These are phyloP conservation scores for Backusella tuberculispora DNA, from an alignment of 192 early-diverging fungal genomes.

Conservation along the genomic window DNA sequence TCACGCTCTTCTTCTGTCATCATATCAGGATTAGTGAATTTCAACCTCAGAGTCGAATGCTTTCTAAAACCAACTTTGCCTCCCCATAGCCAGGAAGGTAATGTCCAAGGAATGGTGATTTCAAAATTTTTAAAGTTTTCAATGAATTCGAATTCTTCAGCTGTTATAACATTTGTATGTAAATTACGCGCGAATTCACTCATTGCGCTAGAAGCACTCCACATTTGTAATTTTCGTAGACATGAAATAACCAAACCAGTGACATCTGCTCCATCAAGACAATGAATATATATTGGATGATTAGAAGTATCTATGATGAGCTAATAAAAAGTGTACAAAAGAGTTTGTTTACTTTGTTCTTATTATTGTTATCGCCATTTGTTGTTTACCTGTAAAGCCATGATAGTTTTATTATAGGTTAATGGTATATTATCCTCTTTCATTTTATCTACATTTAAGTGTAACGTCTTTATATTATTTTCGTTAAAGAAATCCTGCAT, in stretches of 20 bases:
- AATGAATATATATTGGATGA: conserved; percentile 87
- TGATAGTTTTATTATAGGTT: conserved; percentile 70
- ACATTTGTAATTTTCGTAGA: conserved; percentile 89
- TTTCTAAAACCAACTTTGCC: conserved; percentile 64
- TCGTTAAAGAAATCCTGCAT: conserved; percentile 66
- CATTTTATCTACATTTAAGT: conserved; percentile 77
- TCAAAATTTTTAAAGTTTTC: conserved; percentile 71
- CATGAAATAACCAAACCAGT: conserved; percentile 85
- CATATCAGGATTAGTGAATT: conserved; percentile 51
- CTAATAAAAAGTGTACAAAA: conserved; percentile 35
- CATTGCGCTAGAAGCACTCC: conserved; percentile 74
- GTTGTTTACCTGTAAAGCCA: conserved; percentile 59
- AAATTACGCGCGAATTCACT: conserved; percentile 70
- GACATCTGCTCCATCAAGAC: conserved; percentile 86
- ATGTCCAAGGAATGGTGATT: conserved; percentile 58
- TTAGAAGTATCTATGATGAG: conserved; percentile 76
- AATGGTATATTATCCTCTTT: conserved; percentile 86
- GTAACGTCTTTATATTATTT: conserved; percentile 67
- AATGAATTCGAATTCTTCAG: conserved; percentile 78
- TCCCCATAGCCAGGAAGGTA: conserved; percentile 75
- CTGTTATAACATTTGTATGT: conserved; percentile 59
- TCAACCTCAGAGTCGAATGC: conserved; percentile 70
- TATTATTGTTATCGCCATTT: neutral
- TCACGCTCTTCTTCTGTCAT: conserved; percentile 40
- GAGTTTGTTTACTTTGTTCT: neutral